Evolutionary conservation across 2,329 filamentous ascomycete species (phyloP).

Genomic region (Orbilia javanica): DNA sequence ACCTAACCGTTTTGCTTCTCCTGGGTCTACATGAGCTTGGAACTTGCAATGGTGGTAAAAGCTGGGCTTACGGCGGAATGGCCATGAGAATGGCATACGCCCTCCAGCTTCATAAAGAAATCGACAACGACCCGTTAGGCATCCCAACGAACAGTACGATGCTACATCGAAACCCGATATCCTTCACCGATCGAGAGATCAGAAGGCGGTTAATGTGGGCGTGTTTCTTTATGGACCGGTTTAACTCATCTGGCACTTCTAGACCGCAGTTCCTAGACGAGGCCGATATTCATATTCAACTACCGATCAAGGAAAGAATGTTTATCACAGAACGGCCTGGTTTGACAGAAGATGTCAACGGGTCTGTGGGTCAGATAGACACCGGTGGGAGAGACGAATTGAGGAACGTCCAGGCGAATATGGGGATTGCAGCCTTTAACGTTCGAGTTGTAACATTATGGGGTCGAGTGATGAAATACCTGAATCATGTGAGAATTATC

Average conservation of each 20-base stretch:
- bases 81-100: conserved; percentile 98
- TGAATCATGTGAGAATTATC: conserved; percentile 74
- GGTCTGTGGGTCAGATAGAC: conserved; percentile 75
- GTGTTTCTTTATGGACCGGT: conserved; percentile 96
- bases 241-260: conserved; percentile 95
- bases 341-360: conserved; percentile 84
- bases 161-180: conserved; percentile 68
- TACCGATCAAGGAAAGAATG: conserved; percentile 89
- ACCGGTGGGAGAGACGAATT: conserved; percentile 69
- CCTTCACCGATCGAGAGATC: conserved; percentile 93
- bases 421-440: conserved; percentile 93
- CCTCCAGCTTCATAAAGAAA: conserved; percentile 89
- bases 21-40: conserved; percentile 95
- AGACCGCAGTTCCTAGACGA: conserved; percentile 91
- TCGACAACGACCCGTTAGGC: conserved; percentile 82
- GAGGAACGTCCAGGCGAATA: conserved; percentile 78
- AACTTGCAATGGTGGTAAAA: conserved; percentile 93
- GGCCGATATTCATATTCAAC: conserved; percentile 86
- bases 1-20: conserved; percentile 88
- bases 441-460: conserved; percentile 87
- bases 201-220: conserved; percentile 96
- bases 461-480: conserved; percentile 88
- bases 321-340: conserved; percentile 93
- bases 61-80: conserved; percentile 95
- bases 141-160: conserved; percentile 62